A percentile compares a stretch with the other conserved stretches of the same genome.
phyloP scores from a whole-genome alignment of 768 basidiomycete genomes.

The Pseudohyphozyma bogoriensis region DNA sequence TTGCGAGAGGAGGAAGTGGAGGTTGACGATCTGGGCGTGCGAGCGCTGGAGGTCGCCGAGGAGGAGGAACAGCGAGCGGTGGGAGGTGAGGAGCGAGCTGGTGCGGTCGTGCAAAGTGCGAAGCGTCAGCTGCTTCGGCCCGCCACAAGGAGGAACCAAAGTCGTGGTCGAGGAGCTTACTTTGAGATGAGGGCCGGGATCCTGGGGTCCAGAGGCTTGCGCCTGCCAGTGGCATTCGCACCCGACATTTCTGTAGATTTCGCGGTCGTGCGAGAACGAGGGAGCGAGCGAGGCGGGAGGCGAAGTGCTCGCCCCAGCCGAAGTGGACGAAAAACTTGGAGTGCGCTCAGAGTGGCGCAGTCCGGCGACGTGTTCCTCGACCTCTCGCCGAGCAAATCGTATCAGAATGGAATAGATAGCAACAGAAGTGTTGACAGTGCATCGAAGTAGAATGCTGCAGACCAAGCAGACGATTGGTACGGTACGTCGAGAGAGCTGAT shows the following conservation, averaged over 20 bases:
- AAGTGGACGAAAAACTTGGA: too few relatives aligned
- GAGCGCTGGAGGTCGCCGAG: conserved; percentile 90
- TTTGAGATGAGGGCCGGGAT: conserved; percentile 27
- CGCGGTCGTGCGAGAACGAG: too few relatives aligned
- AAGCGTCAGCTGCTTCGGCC: not conserved
- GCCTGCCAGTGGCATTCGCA: conserved; percentile 11
- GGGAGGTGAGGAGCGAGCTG: conserved; percentile 34
- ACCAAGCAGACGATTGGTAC: too few relatives aligned
- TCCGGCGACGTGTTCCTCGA: too few relatives aligned
- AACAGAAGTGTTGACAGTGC: too few relatives aligned
- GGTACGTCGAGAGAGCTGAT: too few relatives aligned
- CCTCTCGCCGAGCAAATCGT: too few relatives aligned
- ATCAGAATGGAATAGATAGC: too few relatives aligned
- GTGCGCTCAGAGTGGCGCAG: too few relatives aligned
- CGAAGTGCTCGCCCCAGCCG: too few relatives aligned
- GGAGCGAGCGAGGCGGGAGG: too few relatives aligned
- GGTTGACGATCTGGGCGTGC: conserved; percentile 86
- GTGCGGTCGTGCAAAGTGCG: not conserved
- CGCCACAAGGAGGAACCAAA: not conserved
- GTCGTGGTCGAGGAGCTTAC: not conserved
- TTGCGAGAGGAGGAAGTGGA: conserved; percentile 90
- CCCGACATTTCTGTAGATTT: conserved; percentile 13
- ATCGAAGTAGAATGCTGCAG: too few relatives aligned
- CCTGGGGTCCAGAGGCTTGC: conserved; percentile 21
- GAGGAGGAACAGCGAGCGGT: conserved; percentile 88